phyloP scores from a whole-genome alignment of 371 early-diverging fungal species.

The Mucor mucedo region DNA sequence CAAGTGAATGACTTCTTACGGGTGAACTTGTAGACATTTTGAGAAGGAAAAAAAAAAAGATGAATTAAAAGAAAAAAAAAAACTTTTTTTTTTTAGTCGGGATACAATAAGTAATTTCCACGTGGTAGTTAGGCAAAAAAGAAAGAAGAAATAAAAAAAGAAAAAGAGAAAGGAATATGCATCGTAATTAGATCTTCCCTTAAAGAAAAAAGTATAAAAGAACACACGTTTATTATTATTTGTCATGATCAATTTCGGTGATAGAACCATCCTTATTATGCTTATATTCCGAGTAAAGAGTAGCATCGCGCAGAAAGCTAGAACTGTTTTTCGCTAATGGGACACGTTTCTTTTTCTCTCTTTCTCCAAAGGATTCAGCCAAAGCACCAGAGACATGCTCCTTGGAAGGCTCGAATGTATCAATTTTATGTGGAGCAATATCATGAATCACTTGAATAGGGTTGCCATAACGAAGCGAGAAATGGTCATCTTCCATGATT shows the following conservation, averaged over 20 bases:
- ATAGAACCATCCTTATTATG: slow-evolving; percentile 35
- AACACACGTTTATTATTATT: background rate
- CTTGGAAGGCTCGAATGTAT: slow-evolving; percentile 37
- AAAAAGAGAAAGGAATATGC: too few relatives aligned
- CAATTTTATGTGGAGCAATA: slow-evolving; percentile 23
- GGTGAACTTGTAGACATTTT: slow-evolving; percentile 4
- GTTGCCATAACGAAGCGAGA: slow-evolving; percentile 43
- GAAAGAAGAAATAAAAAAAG: too few relatives aligned
- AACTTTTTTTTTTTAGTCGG: slow-evolving; percentile 1
- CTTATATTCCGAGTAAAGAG: slow-evolving; percentile 35
- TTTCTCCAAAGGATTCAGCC: slow-evolving; percentile 12
- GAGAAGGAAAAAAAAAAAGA: background rate
- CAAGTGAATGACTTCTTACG: slow-evolving; percentile 27
- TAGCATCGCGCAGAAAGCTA: slow-evolving; percentile 30
- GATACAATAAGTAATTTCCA: background rate
- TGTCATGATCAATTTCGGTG: slow-evolving; percentile 35
- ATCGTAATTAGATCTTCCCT: too few relatives aligned
- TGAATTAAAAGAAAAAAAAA: slow-evolving; percentile 4
- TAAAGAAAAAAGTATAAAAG: background rate
- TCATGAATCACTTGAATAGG: slow-evolving; percentile 49
- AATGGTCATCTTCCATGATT: slow-evolving; percentile 44
- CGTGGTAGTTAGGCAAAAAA: too few relatives aligned
- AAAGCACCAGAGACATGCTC: slow-evolving; percentile 24
- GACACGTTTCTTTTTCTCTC: background rate
- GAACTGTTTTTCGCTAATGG: slow-evolving; percentile 11